Evolutionary conservation across 345 rosid species (phyloP).

Genomic region (Microcos paniculata): DNA sequence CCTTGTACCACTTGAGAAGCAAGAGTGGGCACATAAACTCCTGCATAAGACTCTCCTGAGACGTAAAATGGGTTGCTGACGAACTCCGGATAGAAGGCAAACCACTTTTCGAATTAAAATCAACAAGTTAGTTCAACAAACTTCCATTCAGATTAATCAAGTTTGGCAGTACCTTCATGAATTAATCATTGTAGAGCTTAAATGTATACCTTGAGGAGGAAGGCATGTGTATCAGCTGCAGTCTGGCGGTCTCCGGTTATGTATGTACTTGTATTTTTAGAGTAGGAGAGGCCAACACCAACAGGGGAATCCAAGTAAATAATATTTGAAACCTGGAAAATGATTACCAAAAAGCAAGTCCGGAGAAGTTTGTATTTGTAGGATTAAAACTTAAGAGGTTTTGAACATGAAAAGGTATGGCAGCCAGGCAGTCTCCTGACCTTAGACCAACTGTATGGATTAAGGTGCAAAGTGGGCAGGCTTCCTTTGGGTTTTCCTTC

Average conservation of each 20-base stretch:
- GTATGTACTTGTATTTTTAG: slow-evolving; percentile 28
- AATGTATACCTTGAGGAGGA: slow-evolving; percentile 50
- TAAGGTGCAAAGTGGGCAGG: slow-evolving; percentile 45
- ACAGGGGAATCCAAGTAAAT: slow-evolving; percentile 62
- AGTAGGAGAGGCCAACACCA: slow-evolving; percentile 60
- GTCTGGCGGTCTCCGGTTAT: slow-evolving; percentile 41
- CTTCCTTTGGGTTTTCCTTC: slow-evolving; percentile 26
- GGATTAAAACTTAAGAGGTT: neutral
- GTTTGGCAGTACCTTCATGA: too few species aligned
- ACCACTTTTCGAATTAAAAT: slow-evolving; percentile 23
- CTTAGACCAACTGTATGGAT: slow-evolving; percentile 57
- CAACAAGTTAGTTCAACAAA: slow-evolving; percentile 1
- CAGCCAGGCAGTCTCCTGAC: slow-evolving; percentile 9
- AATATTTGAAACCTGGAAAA: slow-evolving; percentile 50
- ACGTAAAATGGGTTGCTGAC: slow-evolving; percentile 38
- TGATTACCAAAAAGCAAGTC: neutral
- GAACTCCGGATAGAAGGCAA: slow-evolving; percentile 34
- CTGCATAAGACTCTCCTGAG: slow-evolving; percentile 43
- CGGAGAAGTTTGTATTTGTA: too few species aligned
- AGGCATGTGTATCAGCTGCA: slow-evolving; percentile 43
- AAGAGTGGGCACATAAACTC: slow-evolving; percentile 39
- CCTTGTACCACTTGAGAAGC: slow-evolving; percentile 30
- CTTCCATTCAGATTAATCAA: too few species aligned
- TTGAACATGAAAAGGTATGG: neutral
- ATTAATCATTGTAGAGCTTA: neutral